A percentile compares a stretch with the other conserved stretches of the same genome.
Evolutionary conservation across 129 eudicot species (phyloP).

Genomic region (Pittosporum tobira): DNA sequence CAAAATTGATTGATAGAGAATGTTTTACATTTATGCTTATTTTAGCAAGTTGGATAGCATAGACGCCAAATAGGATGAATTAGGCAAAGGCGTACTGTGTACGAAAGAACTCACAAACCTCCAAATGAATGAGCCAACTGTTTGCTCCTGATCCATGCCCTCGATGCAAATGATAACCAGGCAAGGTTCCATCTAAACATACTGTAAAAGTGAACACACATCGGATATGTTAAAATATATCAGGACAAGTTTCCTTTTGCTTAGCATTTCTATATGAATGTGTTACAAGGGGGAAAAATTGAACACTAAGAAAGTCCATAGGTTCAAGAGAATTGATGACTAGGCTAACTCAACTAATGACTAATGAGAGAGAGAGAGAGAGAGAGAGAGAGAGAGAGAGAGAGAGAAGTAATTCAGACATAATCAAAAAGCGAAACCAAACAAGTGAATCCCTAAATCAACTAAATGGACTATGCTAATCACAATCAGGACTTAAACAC

Average conservation of each 20-base stretch:
- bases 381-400: not conserved
- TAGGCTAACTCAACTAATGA: not conserved
- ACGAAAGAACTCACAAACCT: slow-evolving; percentile 70
- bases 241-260: too few species aligned
- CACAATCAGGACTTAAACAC: not conserved
- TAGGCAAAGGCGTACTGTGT: not conserved
- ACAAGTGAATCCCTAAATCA: not conserved
- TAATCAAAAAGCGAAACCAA: too few species aligned
- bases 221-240: not conserved
- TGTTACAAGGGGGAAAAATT: not conserved
- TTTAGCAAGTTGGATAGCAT: not conserved
- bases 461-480: not conserved
- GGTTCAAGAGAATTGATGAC: not conserved
- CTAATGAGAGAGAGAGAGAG: not conserved
- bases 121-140: slow-evolving; percentile 95
- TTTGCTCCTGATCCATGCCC: slow-evolving; percentile 86
- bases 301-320: too few species aligned
- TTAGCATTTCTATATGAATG: not conserved
- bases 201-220: slow-evolving; percentile 33
- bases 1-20: not conserved
- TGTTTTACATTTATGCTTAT: not conserved
- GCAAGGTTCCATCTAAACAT: slow-evolving; percentile 95
- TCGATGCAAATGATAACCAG: slow-evolving; percentile 84
- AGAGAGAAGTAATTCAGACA: not conserved
- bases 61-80: not conserved